Evolutionary conservation across 768 basidiomycete genomes (phyloP), one percentile per base, ranked within the genome.

Genomic region (Tylopilus subfusipes): DNA sequence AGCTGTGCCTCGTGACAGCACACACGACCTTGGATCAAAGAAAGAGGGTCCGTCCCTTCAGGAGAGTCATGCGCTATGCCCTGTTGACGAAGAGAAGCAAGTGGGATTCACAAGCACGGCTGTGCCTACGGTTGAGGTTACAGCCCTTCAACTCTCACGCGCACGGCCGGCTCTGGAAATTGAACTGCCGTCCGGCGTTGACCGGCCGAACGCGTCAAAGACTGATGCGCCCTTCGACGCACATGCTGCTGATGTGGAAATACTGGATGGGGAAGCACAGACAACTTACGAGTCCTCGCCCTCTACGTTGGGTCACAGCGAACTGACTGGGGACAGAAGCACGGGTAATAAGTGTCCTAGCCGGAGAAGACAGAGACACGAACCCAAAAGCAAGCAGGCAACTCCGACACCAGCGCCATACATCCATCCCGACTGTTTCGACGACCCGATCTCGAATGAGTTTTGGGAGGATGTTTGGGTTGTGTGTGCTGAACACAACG

Each of bases 401-500:
- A 78, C 78, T 33, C 70, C 90, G 52, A 83, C 81, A 0, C 76
- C 80, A 2, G 80, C 82, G n/a, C 93, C 93, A 5, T 72, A 77
- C 31, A 80, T 96, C 38, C 84, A 89, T 58, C 81, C 87, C 1
- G 72, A 89, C 54, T 84, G 81, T 30, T 94, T 99, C 58, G 86
- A 89, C 54, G 96, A 99, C 69, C 96, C 96, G 13, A 77, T 98
- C 36, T 81, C 76, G 59, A 92, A 95, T 55, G 73, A 70, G 42
- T 98, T 98, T 68, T 98, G 92, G 93, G 88, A 88, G 64, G 79
- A 88, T 56, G 80, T 89, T 34, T 99, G 97, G 96, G 77, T 87
- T 3, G 84, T 90, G 14, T 85, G 83, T 46, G 94, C 96, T 1
- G 82, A 82, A 21, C 87, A 94, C 62, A 99, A 98, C 68, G 93